Percentiles rank a stretch among this genome's conserved stretches.
phyloP scores from a whole-genome alignment of 108 stramenopile genomes.

The Conticribra weissflogii region DNA sequence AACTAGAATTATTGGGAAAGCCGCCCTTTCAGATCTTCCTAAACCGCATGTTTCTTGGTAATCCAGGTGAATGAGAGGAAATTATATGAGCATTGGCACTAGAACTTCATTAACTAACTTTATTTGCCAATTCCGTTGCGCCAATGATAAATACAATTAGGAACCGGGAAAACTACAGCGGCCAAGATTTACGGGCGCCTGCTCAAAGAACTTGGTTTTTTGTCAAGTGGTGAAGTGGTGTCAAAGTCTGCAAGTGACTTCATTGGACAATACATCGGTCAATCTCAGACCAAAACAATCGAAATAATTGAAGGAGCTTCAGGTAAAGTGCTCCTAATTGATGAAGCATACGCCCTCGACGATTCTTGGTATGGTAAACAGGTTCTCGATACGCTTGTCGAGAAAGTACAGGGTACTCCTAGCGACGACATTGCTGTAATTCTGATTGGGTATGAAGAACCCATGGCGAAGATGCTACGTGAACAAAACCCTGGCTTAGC shows the following conservation, averaged over 20 bases:
- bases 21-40: constrained; percentile 49
- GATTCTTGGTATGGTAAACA: constrained; percentile 56
- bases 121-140: too few species aligned
- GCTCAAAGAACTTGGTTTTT: constrained; percentile 68
- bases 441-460: constrained; percentile 70
- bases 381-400: constrained; percentile 75
- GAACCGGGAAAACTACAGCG: constrained; percentile 39
- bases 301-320: constrained; percentile 54
- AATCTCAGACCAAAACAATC: constrained; percentile 57
- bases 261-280: constrained; percentile 56
- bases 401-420: constrained; percentile 69
- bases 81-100: too few species aligned
- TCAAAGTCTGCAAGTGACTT: constrained; percentile 68
- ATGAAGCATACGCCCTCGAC: constrained; percentile 74
- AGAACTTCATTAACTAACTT: too few species aligned
- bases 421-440: constrained; percentile 79
- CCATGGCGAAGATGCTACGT: constrained; percentile 65
- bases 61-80: constrained; percentile 70
- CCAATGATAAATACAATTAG: too few species aligned
- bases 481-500: constrained; percentile 71
- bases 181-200: constrained; percentile 67
- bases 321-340: constrained; percentile 80
- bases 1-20: constrained; percentile 50
- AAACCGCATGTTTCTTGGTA: constrained; percentile 76
- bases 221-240: constrained; percentile 73